A percentile compares a stretch with the other conserved stretches of the same genome.
These are phyloP conservation scores for Arctium lappa DNA, from an alignment of 129 eudicot species.

Conservation along the genomic window DNA sequence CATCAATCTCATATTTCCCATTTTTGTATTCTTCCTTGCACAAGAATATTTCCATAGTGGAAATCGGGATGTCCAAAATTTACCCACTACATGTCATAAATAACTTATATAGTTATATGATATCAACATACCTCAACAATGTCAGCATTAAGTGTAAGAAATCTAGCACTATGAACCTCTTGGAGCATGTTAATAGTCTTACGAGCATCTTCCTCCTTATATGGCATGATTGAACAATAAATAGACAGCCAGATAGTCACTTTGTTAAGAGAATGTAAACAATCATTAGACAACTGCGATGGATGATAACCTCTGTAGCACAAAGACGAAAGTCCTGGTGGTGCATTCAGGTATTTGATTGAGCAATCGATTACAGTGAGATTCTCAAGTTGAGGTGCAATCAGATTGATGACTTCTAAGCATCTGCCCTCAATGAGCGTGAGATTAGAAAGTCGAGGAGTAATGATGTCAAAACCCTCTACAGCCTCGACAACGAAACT, in stretches of 20 bases:
- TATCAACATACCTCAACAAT: slow-evolving; percentile 4
- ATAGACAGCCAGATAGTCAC: not conserved
- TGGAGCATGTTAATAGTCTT: slow-evolving; percentile 1
- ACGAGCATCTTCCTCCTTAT: not conserved
- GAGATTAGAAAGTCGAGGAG: slow-evolving; percentile 12
- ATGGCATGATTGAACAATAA: not conserved
- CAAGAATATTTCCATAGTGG: not conserved
- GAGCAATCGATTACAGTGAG: not conserved
- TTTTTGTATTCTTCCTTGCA: not conserved
- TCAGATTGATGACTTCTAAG: not conserved
- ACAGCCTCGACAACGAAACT: not conserved
- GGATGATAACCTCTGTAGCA: not conserved
- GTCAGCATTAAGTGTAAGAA: not conserved
- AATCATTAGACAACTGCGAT: not conserved
- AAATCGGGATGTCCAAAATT: not conserved
- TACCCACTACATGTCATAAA: not conserved
- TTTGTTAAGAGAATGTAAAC: not conserved
- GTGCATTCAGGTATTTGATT: not conserved
- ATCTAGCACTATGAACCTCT: not conserved
- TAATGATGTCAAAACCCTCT: slow-evolving; percentile 5
- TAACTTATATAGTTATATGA: not conserved
- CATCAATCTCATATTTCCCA: not conserved
- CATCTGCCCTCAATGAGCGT: not conserved
- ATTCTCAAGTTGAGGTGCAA: not conserved
- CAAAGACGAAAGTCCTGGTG: not conserved